Conservation (phyloP, 257 asterid species). For the Nicotiana benthamiana region DNA sequence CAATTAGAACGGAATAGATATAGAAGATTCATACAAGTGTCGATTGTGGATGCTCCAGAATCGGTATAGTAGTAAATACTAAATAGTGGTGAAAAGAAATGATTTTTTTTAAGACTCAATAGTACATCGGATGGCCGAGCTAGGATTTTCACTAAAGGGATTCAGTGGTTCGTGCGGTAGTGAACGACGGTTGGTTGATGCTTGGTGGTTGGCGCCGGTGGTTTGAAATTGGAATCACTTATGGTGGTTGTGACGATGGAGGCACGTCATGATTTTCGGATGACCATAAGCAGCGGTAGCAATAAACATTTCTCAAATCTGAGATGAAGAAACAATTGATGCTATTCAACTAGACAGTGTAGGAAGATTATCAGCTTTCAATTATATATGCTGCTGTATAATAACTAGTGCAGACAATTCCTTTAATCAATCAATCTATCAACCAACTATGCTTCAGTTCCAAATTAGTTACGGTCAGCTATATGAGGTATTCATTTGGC, state of each 20-base stretch:
- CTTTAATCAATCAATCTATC: not conserved
- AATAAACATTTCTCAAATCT: not conserved
- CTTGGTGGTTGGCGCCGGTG: too few relatives aligned
- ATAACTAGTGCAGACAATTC: not conserved
- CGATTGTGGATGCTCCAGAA: not conserved
- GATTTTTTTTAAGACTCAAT: not conserved
- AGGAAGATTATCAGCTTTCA: not conserved
- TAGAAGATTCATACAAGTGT: not conserved
- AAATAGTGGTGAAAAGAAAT: not conserved
- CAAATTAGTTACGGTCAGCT: not conserved
- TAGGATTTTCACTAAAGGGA: too few relatives aligned
- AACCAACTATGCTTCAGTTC: not conserved
- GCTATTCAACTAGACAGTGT: not conserved
- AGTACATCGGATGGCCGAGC: too few relatives aligned
- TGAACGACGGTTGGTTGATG: too few relatives aligned
- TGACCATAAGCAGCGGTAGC: not conserved
- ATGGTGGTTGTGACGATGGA: too few relatives aligned
- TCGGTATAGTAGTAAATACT: not conserved
- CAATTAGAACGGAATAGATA: too few relatives aligned
- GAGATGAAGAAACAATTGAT: not conserved
- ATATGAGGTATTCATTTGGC: not conserved
- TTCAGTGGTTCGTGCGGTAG: too few relatives aligned
- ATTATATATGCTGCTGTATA: not conserved
- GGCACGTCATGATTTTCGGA: too few relatives aligned
- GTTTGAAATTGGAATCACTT: too few relatives aligned